Conservation (phyloP, 805 yeast genomes). For the Zygosaccharomyces pseudorouxii region DNA sequence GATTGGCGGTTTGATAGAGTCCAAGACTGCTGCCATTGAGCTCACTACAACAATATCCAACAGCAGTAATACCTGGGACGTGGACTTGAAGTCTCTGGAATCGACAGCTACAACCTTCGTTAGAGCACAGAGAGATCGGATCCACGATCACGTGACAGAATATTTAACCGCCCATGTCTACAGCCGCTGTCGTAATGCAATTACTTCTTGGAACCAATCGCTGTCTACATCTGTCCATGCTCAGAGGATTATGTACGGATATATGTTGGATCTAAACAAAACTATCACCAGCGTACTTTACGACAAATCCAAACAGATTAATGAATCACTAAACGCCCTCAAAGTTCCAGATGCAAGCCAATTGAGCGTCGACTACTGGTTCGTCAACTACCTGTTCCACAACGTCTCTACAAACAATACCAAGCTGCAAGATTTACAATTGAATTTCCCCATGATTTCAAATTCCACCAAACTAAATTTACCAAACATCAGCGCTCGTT, state of each 20-base stretch:
- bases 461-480: background rate
- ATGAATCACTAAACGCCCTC: slow-evolving; percentile 13
- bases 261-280: slow-evolving; percentile 10
- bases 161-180: slow-evolving; percentile 3
- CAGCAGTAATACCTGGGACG: background rate
- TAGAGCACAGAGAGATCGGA: background rate
- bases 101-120: slow-evolving; percentile 3
- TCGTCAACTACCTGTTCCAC: slow-evolving; percentile 11
- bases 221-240: slow-evolving; percentile 3
- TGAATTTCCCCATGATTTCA: slow-evolving; percentile 1
- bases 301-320: slow-evolving; percentile 14
- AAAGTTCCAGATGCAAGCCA: slow-evolving; percentile 4
- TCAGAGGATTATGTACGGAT: slow-evolving; percentile 1
- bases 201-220: slow-evolving; percentile 12
- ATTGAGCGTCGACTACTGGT: slow-evolving; percentile 13
- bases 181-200: slow-evolving; percentile 1
- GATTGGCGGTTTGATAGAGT: slow-evolving; percentile 4
- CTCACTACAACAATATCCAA: slow-evolving; percentile 2
- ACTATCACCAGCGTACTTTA: slow-evolving; percentile 10
- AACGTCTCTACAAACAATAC: slow-evolving; percentile 9
- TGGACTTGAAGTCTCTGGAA: slow-evolving; percentile 1
- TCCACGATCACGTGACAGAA: background rate
- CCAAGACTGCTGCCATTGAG: slow-evolving; percentile 5
- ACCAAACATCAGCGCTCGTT: background rate
- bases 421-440: background rate